Evolutionary conservation across 192 early-diverging fungal species (phyloP).

Genomic region (Funneliformis mosseae): DNA sequence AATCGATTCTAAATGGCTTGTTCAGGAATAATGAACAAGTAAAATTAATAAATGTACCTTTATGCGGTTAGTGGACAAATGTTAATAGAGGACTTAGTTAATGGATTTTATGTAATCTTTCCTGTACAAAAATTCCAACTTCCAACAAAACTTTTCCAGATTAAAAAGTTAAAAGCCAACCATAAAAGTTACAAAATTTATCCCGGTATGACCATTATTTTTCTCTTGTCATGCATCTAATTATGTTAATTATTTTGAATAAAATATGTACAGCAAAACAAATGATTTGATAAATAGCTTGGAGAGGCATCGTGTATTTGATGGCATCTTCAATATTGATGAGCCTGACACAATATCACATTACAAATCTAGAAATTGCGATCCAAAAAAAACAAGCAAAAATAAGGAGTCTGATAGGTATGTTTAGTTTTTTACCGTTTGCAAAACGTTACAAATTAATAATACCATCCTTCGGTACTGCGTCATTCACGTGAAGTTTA

Average conservation of each 20-base stretch:
- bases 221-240: constrained; percentile 15
- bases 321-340: constrained; percentile 17
- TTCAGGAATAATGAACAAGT: constrained; percentile 22
- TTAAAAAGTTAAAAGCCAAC: constrained; percentile 26
- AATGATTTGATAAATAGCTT: constrained; percentile 8
- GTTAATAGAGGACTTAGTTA: constrained; percentile 30
- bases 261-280: constrained; percentile 20
- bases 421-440: too few species aligned
- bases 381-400: constrained; percentile 8
- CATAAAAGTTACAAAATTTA: constrained; percentile 28
- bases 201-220: constrained; percentile 10
- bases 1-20: constrained; percentile 31
- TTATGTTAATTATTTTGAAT: constrained; percentile 11
- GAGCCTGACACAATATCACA: neutral
- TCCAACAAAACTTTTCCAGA: constrained; percentile 20
- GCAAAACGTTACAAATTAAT: too few species aligned
- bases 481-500: too few species aligned
- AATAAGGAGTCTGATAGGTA: too few species aligned
- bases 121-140: constrained; percentile 31
- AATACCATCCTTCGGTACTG: too few species aligned
- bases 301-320: constrained; percentile 10
- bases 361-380: constrained; percentile 27
- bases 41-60: constrained; percentile 31
- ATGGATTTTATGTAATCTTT: constrained; percentile 23
- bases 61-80: constrained; percentile 28